phyloP scores from a whole-genome alignment of 2,329 filamentous ascomycete species.

The Aspergillus sp. region DNA sequence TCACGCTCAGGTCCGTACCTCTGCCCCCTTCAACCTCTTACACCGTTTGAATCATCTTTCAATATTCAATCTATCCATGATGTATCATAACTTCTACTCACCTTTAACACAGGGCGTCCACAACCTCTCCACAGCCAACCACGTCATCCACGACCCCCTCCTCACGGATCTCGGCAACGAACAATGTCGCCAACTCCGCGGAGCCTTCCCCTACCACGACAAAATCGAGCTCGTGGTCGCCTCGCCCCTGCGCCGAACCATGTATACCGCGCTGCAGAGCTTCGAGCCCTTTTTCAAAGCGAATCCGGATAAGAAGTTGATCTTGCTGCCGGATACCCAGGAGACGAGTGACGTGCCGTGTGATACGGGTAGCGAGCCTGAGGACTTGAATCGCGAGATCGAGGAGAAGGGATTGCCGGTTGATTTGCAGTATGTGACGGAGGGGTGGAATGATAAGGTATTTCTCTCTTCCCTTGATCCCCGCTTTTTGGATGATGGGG shows the following conservation, averaged over 20 bases:
- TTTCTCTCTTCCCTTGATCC: not conserved
- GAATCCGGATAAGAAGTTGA: constrained; percentile 51
- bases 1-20: constrained; percentile 44
- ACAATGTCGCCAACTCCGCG: constrained; percentile 68
- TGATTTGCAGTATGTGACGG: constrained; percentile 61
- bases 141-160: constrained; percentile 71
- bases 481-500: not conserved
- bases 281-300: constrained; percentile 60
- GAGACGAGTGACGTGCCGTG: constrained; percentile 74
- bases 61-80: no score
- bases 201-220: constrained; percentile 64
- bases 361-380: constrained; percentile 66
- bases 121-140: constrained; percentile 71
- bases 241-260: constrained; percentile 76
- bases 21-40: not conserved
- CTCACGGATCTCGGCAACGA: constrained; percentile 73
- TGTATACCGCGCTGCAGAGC: constrained; percentile 71
- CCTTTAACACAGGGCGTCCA: constrained; percentile 63
- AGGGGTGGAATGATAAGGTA: constrained; percentile 72
- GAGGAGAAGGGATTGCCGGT: constrained; percentile 53
- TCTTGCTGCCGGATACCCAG: constrained; percentile 73
- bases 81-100: not conserved
- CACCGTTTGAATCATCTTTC: not conserved
- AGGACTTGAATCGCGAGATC: constrained; percentile 61
- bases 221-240: constrained; percentile 70